These are phyloP conservation scores for Colletotrichum sp. DNA, from an alignment of 2,329 filamentous ascomycete genomes.

Conservation along the genomic window DNA sequence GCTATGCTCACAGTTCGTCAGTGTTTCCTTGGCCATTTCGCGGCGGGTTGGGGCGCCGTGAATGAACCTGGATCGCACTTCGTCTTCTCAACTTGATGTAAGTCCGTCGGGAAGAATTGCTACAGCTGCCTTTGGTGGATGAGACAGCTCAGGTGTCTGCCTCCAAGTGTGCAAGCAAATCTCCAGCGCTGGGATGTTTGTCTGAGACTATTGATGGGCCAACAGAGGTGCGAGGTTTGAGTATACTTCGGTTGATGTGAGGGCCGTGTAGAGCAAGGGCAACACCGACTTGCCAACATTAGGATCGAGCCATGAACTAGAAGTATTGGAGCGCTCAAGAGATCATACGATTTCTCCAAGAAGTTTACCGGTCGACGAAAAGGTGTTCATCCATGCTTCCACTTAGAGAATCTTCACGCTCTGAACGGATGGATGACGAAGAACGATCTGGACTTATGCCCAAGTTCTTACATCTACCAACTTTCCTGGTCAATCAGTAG, in stretches of 20 bases:
- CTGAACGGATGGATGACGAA: too few species aligned
- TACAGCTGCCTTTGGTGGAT: background rate
- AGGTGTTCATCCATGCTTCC: rapidly evolving
- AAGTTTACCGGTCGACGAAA: background rate
- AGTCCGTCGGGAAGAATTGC: background rate
- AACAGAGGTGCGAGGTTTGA: too few species aligned
- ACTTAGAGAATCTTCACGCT: too few species aligned
- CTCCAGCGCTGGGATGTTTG: background rate
- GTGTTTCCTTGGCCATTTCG: background rate
- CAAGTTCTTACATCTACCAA: too few species aligned
- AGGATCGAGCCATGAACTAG: rapidly evolving
- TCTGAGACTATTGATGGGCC: background rate
- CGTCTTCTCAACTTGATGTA: background rate
- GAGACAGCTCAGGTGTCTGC: background rate
- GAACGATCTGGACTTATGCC: too few species aligned
- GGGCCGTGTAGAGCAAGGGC: rapidly evolving
- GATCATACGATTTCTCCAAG: background rate
- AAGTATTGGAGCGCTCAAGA: background rate
- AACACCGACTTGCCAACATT: rapidly evolving
- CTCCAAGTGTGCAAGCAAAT: background rate
- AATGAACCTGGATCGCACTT: background rate
- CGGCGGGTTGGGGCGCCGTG: too few species aligned
- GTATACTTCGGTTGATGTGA: too few species aligned
- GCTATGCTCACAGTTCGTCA: rapidly evolving
- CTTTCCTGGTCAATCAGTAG: too few species aligned